A percentile compares a stretch with the other conserved stretches of the same genome.
These are phyloP conservation scores for Fusarium transvaalense DNA, from an alignment of 2,329 filamentous ascomycete species.

Conservation along the genomic window DNA sequence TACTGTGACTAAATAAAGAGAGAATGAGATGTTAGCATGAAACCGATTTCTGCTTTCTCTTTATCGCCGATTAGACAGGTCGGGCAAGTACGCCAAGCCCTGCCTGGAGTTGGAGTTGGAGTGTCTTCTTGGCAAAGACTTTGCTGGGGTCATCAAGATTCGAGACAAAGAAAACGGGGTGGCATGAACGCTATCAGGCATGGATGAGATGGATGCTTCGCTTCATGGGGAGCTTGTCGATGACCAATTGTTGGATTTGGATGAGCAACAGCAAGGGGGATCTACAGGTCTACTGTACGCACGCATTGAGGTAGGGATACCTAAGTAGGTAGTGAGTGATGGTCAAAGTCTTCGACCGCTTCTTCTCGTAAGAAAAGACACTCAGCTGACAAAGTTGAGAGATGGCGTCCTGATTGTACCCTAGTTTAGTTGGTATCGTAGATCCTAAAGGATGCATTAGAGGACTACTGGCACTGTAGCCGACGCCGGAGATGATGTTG, in stretches of 20 bases:
- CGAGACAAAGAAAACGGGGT: constrained; percentile 16
- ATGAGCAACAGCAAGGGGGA: constrained; percentile 10
- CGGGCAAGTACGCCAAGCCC: constrained; percentile 9
- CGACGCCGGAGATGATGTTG: neutral
- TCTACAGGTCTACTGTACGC: constrained; percentile 27
- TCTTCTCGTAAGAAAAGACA: constrained; percentile 13
- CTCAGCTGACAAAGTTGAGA: constrained; percentile 22
- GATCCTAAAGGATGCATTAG: constrained; percentile 17
- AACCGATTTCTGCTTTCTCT: constrained; percentile 11
- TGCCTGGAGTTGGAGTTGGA: constrained; percentile 19
- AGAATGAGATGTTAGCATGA: constrained; percentile 11
- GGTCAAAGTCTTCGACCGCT: constrained; percentile 20
- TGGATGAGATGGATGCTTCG: constrained; percentile 9
- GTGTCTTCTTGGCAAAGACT: constrained; percentile 10
- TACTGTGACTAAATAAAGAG: constrained; percentile 1
- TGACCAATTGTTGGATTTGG: constrained; percentile 18
- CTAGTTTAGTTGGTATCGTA: constrained; percentile 2
- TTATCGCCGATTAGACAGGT: constrained; percentile 26
- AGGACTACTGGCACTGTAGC: neutral
- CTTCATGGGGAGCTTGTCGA: constrained; percentile 11
- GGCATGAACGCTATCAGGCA: constrained; percentile 21
- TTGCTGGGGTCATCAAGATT: constrained; percentile 19
- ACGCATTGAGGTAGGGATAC: constrained; percentile 12
- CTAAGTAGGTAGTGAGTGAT: neutral
- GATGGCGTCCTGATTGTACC: constrained; percentile 21